Percentiles rank a stretch among this genome's conserved stretches.
phyloP scores from a whole-genome alignment of 2,329 filamentous ascomycete species.

The Sporothrix brunneoviolacea region DNA sequence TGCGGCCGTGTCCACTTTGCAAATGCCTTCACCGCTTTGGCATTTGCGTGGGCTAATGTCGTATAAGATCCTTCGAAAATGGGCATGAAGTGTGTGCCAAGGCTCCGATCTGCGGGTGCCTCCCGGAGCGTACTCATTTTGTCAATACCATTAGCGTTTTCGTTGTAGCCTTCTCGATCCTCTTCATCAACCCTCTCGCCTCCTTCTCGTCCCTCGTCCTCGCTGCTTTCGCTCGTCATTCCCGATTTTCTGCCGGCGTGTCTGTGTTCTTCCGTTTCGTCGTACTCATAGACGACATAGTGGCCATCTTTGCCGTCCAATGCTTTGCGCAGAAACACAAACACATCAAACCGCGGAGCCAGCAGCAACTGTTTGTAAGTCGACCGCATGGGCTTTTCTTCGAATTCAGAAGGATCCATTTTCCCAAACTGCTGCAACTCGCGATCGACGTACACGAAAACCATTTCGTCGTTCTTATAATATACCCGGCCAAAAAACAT shows the following conservation, averaged over 20 bases:
- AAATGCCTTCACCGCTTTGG: constrained; percentile 11
- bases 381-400: constrained; percentile 1
- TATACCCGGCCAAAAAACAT: constrained; percentile 15
- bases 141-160: too few relatives aligned
- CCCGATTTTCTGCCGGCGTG: too few relatives aligned
- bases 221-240: not conserved
- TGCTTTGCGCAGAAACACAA: constrained; percentile 8
- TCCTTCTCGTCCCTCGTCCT: not conserved
- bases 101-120: too few relatives aligned
- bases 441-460: constrained; percentile 15
- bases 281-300: constrained; percentile 8
- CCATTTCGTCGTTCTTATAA: not conserved
- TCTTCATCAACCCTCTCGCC: too few relatives aligned
- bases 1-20: constrained; percentile 4
- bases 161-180: too few relatives aligned
- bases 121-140: too few relatives aligned
- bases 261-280: too few relatives aligned
- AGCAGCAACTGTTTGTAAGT: constrained; percentile 5
- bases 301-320: not conserved
- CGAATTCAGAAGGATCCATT: constrained; percentile 7
- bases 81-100: not conserved
- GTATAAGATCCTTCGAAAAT: constrained; percentile 14
- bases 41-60: constrained; percentile 10
- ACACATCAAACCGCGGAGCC: constrained; percentile 15
- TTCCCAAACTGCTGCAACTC: constrained; percentile 15